phyloP scores from a whole-genome alignment of 352 stramenopile species.

The Phytophthora meadii region DNA sequence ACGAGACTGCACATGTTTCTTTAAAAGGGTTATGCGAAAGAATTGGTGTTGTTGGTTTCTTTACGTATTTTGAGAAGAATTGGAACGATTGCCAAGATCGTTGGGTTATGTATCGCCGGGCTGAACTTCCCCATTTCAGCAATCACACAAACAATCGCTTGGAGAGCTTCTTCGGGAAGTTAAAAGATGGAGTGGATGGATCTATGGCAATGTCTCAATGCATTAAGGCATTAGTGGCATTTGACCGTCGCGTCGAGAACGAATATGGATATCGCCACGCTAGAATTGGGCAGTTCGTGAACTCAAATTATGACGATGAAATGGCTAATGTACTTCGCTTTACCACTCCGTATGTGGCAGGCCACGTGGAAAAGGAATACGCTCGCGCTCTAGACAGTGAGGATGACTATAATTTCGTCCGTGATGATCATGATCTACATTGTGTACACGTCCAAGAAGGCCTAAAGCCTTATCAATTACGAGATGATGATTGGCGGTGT shows the following conservation, averaged over 20 bases:
- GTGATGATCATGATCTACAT: neutral
- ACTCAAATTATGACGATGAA: constrained; percentile 29
- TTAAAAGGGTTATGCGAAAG: constrained; percentile 7
- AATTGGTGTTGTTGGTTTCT: constrained; percentile 3
- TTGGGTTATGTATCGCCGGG: constrained; percentile 17
- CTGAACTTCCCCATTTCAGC: constrained; percentile 24
- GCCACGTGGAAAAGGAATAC: constrained; percentile 20
- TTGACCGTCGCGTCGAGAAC: too few relatives aligned
- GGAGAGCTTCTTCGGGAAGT: constrained; percentile 26
- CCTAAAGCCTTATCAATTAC: neutral
- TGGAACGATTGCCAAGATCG: too few relatives aligned
- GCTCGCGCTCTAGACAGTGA: neutral
- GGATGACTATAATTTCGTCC: neutral
- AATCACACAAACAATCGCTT: constrained; percentile 44
- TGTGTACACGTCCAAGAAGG: neutral
- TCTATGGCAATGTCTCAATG: neutral
- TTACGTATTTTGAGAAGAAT: too few relatives aligned
- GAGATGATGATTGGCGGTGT: constrained; percentile 9
- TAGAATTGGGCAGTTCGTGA: constrained; percentile 6
- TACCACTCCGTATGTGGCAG: constrained; percentile 27
- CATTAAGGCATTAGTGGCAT: neutral
- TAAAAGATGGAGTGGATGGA: neutral
- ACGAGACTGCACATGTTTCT: neutral
- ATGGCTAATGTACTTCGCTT: constrained; percentile 27
- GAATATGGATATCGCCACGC: too few relatives aligned